Conservation (phyloP, 768 basidiomycete genomes). For the Boletus coccyginus region DNA sequence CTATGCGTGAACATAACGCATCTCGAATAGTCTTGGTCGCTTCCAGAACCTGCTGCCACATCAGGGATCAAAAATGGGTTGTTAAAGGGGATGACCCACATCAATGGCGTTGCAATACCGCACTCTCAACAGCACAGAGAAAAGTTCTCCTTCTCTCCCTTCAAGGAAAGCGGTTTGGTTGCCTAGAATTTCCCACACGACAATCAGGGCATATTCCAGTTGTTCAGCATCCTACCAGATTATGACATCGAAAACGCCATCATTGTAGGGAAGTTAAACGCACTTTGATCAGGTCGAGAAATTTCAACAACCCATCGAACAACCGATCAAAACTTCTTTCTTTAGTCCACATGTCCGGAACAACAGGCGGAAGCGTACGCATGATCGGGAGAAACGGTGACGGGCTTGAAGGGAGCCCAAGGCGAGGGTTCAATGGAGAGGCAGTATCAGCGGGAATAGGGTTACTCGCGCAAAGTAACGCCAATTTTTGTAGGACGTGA, state of each 20-base stretch:
- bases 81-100: constrained; percentile 41
- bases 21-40: constrained; percentile 83
- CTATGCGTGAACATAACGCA: constrained; percentile 63
- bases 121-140: constrained; percentile 65
- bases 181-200: constrained; percentile 81
- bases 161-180: constrained; percentile 72
- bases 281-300: constrained; percentile 64
- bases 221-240: constrained; percentile 53
- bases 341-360: constrained; percentile 68
- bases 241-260: neutral
- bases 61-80: neutral
- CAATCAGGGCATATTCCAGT: constrained; percentile 76
- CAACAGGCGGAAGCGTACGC: constrained; percentile 38
- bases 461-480: constrained; percentile 59
- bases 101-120: constrained; percentile 70
- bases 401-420: constrained; percentile 51
- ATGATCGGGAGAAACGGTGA: constrained; percentile 50
- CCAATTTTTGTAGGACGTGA: constrained; percentile 60
- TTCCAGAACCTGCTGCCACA: constrained; percentile 61
- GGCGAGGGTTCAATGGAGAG: constrained; percentile 53
- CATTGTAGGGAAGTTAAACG: constrained; percentile 16
- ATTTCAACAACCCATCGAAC: constrained; percentile 62
- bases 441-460: constrained; percentile 41
- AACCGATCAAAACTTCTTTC: constrained; percentile 69
- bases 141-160: constrained; percentile 75